Evolutionary conservation across 805 yeast species (phyloP).

Genomic region (Starmerella davenportii): DNA sequence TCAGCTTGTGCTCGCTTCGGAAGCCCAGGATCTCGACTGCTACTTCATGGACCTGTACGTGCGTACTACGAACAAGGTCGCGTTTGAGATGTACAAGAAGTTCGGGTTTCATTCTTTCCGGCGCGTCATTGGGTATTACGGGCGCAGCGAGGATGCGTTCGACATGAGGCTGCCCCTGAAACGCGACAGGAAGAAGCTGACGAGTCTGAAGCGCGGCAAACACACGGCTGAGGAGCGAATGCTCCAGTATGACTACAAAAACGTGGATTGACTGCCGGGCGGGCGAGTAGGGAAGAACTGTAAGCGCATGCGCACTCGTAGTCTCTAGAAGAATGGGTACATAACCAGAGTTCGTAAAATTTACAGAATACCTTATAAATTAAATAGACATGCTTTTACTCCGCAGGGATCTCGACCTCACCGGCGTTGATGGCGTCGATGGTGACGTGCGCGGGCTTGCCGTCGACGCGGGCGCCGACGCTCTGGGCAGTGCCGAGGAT

Average conservation of each 20-base stretch:
- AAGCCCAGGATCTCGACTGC: conserved; percentile 59
- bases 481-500: conserved; percentile 99
- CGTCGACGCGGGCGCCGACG: conserved; percentile 98
- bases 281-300: conserved; percentile 1
- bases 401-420: conserved; percentile 54
- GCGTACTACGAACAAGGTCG: conserved; percentile 64
- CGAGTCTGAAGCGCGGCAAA: conserved; percentile 16
- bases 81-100: conserved; percentile 66
- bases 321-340: too few species aligned
- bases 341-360: background rate
- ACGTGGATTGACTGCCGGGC: conserved; percentile 11
- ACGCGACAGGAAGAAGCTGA: conserved; percentile 20
- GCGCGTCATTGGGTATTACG: conserved; percentile 79
- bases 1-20: conserved; percentile 55
- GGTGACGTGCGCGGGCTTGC: conserved; percentile 98
- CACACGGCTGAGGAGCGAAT: conserved; percentile 18
- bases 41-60: conserved; percentile 85
- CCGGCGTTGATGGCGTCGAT: conserved; percentile 97
- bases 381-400: conserved; percentile 16
- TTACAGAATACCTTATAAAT: background rate
- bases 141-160: conserved; percentile 68
- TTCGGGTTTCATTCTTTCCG: conserved; percentile 72
- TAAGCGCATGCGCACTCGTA: background rate
- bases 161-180: conserved; percentile 28
- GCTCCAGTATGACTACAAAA: conserved; percentile 16